Evolutionary conservation across 1,284 basidiomycete genomes (phyloP).

Genomic region (Phaffia rhodozyma): DNA sequence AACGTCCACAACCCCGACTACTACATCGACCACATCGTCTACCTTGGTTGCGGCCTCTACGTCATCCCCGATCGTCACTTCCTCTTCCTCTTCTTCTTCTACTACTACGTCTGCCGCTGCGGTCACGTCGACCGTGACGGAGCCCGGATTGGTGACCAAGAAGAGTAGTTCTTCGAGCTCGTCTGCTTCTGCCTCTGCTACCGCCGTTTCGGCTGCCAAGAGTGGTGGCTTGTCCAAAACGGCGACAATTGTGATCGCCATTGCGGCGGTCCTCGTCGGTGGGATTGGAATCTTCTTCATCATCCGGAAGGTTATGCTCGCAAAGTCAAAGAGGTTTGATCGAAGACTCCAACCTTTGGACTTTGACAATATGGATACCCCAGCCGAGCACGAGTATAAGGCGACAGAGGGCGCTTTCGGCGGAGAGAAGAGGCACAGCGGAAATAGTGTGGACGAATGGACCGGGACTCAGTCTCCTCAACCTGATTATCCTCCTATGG

Average conservation of each 20-base stretch:
- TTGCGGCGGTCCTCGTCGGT: neutral
- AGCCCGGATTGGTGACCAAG: too few species aligned
- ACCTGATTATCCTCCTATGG: slow-evolving; percentile 7
- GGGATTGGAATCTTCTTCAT: neutral
- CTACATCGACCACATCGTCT: neutral
- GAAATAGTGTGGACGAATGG: slow-evolving; percentile 1
- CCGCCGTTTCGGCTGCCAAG: neutral
- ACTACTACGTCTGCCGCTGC: too few species aligned
- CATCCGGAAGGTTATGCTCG: slow-evolving; percentile 9
- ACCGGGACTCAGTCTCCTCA: slow-evolving; percentile 1
- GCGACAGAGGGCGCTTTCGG: slow-evolving; percentile 7
- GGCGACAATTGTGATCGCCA: neutral
- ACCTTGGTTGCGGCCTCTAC: neutral
- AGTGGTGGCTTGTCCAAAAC: neutral
- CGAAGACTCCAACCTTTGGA: slow-evolving; percentile 10
- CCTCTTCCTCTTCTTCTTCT: neutral
- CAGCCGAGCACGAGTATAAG: slow-evolving; percentile 12
- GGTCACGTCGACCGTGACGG: too few species aligned
- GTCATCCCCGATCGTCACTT: neutral
- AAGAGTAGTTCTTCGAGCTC: too few species aligned
- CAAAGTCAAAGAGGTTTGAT: slow-evolving; percentile 4
- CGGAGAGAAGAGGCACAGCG: slow-evolving; percentile 3
- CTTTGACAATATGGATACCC: slow-evolving; percentile 2
- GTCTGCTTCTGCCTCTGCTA: neutral
- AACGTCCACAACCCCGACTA: too few species aligned